Percentiles rank a stretch among this genome's conserved stretches.
phyloP scores from a whole-genome alignment of 1,284 basidiomycete genomes.

The Puccinia horiana region DNA sequence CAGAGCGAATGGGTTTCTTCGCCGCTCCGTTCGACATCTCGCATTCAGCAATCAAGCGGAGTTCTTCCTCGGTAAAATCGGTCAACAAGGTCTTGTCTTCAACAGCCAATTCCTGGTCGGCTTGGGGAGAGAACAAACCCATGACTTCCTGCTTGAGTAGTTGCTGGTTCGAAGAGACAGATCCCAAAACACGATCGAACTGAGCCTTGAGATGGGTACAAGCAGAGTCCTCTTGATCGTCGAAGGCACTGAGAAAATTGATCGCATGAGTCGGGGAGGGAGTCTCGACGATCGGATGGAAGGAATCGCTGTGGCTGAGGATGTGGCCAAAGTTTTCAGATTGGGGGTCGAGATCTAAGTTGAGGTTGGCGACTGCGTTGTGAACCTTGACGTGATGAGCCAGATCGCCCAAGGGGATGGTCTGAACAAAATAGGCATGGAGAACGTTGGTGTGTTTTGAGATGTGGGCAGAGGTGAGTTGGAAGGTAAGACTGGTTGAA shows the following conservation, averaged over 20 bases:
- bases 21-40: background rate
- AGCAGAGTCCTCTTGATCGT: background rate
- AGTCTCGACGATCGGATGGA: constrained; percentile 21
- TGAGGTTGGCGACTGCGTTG: constrained; percentile 80
- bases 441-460: constrained; percentile 53
- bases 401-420: constrained; percentile 60
- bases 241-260: background rate
- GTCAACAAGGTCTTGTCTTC: background rate
- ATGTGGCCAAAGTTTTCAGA: constrained; percentile 22
- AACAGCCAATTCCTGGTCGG: background rate
- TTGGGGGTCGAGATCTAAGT: constrained; percentile 67
- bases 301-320: constrained; percentile 36
- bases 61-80: constrained; percentile 33
- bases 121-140: constrained; percentile 18
- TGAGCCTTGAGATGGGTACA: constrained; percentile 17
- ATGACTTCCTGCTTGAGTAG: constrained; percentile 23
- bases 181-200: constrained; percentile 21
- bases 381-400: constrained; percentile 62
- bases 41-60: constrained; percentile 27
- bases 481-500: constrained; percentile 45
- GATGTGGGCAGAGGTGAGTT: constrained; percentile 51
- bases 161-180: background rate
- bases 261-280: background rate
- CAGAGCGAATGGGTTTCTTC: background rate
- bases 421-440: constrained; percentile 62